Evolutionary conservation across 2,329 filamentous ascomycete species (phyloP).

Genomic region (Fusarium anguioides): DNA sequence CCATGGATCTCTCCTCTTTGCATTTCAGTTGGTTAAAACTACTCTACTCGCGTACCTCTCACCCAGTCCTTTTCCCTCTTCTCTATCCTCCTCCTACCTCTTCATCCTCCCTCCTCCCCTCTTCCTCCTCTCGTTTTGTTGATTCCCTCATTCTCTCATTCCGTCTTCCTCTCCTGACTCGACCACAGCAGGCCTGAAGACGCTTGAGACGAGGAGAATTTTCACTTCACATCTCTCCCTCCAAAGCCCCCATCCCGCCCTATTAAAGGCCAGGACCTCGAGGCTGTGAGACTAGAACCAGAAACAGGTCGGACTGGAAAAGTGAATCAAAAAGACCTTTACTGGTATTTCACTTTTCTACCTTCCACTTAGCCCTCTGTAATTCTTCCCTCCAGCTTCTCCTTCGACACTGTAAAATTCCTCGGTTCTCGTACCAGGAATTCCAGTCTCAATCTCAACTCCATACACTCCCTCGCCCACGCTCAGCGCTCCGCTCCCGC

Average conservation of each 20-base stretch:
- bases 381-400: conserved; percentile 36
- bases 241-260: conserved; percentile 31
- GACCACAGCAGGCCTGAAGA: conserved; percentile 51
- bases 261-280: conserved; percentile 46
- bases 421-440: conserved; percentile 58
- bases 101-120: conserved; percentile 56
- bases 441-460: conserved; percentile 42
- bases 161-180: conserved; percentile 62
- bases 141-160: conserved; percentile 63
- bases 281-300: conserved; percentile 44
- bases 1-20: conserved; percentile 28
- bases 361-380: conserved; percentile 36
- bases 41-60: conserved; percentile 55
- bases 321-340: conserved; percentile 53
- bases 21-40: conserved; percentile 51
- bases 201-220: conserved; percentile 53
- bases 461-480: conserved; percentile 38
- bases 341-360: conserved; percentile 54
- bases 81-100: conserved; percentile 65
- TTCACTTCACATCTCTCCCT: conserved; percentile 32
- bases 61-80: conserved; percentile 67
- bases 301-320: conserved; percentile 41
- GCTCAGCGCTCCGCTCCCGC: conserved; percentile 25
- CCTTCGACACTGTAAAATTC: conserved; percentile 51
- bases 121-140: conserved; percentile 57